Evolutionary conservation across 2,329 filamentous ascomycete genomes (phyloP).

Genomic region (Aspergillus quadricinctus): DNA sequence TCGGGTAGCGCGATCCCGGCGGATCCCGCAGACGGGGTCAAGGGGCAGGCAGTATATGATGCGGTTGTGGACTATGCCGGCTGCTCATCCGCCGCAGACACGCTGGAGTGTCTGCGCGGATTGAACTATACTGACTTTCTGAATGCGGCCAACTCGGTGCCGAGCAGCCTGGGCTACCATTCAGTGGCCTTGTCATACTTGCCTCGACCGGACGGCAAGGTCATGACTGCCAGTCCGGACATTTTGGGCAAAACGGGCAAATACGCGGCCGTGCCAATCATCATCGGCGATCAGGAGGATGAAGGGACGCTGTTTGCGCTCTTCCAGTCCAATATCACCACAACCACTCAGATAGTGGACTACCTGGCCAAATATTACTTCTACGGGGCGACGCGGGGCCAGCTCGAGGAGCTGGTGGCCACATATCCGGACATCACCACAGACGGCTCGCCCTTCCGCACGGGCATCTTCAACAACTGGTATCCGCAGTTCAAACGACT

Average conservation of each 20-base stretch:
- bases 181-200: constrained; percentile 69
- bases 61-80: constrained; percentile 45
- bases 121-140: constrained; percentile 49
- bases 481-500: constrained; percentile 76
- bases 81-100: constrained; percentile 40
- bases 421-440: constrained; percentile 57
- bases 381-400: constrained; percentile 46
- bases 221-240: constrained; percentile 61
- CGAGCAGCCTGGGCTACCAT: constrained; percentile 62
- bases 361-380: constrained; percentile 64
- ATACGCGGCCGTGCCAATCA: constrained; percentile 59
- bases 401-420: constrained; percentile 55
- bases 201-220: constrained; percentile 65
- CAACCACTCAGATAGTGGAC: constrained; percentile 52
- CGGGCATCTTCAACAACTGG: constrained; percentile 62
- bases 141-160: constrained; percentile 65
- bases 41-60: constrained; percentile 57
- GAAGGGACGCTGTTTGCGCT: constrained; percentile 73
- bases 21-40: constrained; percentile 60
- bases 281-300: constrained; percentile 73
- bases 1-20: constrained; percentile 62
- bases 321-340: constrained; percentile 65
- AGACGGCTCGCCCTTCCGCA: constrained; percentile 68
- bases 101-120: constrained; percentile 46
- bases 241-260: constrained; percentile 49